A percentile compares a stretch with the other conserved stretches of the same genome.
phyloP scores from a whole-genome alignment of 352 stramenopile genomes.

The Phytopythium mirpurense region DNA sequence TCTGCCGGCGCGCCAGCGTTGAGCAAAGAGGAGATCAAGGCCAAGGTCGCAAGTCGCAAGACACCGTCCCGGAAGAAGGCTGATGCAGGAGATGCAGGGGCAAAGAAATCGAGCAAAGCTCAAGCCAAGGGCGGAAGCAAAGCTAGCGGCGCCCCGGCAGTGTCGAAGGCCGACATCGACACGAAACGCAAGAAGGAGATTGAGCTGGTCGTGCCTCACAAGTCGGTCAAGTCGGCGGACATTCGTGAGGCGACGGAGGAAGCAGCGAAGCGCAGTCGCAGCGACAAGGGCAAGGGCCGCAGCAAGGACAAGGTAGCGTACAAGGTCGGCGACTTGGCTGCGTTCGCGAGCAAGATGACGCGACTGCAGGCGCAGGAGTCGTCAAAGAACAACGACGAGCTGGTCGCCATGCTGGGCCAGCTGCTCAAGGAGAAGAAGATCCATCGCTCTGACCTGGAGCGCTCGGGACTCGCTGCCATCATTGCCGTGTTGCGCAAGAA shows the following conservation, averaged over 20 bases:
- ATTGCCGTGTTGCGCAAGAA: conserved; percentile 67
- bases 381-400: conserved; percentile 67
- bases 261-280: conserved; percentile 54
- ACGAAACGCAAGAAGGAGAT: conserved; percentile 81
- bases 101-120: conserved; percentile 35
- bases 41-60: conserved; percentile 65
- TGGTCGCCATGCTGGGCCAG: conserved; percentile 65
- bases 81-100: conserved; percentile 13
- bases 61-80: conserved; percentile 59
- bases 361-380: conserved; percentile 61
- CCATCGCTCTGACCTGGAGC: conserved; percentile 62
- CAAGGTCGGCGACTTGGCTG: conserved; percentile 50
- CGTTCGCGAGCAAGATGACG: conserved; percentile 59
- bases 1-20: conserved; percentile 18
- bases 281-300: conserved; percentile 27
- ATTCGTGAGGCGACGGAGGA: conserved; percentile 73
- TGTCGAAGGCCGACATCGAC: conserved; percentile 41
- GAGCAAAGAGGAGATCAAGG: conserved; percentile 78
- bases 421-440: conserved; percentile 72
- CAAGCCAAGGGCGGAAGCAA: conserved; percentile 26
- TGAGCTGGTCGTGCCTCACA: conserved; percentile 67
- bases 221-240: conserved; percentile 71
- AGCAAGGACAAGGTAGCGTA: conserved; percentile 56
- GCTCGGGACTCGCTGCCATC: conserved; percentile 60
- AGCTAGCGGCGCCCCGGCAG: conserved; percentile 7